Base-by-base conservation (phyloP, 2,329 filamentous ascomycete genomes). In the Diaporthe ilicicola region DNA sequence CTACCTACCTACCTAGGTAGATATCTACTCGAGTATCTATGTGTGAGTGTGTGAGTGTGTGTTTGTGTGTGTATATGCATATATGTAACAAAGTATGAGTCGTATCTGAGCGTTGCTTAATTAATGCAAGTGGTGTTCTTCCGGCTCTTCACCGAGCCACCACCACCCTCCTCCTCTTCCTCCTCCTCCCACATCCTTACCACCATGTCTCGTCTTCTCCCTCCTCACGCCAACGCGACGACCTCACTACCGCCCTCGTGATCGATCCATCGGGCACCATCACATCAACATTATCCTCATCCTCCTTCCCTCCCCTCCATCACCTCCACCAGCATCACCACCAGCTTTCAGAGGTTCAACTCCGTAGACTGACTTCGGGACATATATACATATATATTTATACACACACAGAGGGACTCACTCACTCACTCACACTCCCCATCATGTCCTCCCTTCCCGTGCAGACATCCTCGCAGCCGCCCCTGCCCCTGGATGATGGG, bases 141-240 rank as follows among this genome's bases (percentile, higher is more conserved):
- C 56, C 70, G 46, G 48, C 39, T 39, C 56, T 27, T 65, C 22
- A 34, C 32, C 42, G 15, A 37, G 65, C 29, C 48, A 44, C 64
- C n/a, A n/a, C n/a, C n/a, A n/a, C n/a, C n/a, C n/a, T n/a, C n/a
- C n/a, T n/a, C n/a, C n/a, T n/a, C n/a, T n/a, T n/a, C n/a, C n/a
- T n/a, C n/a, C n/a, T n/a, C 32, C 50, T 54, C 50, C 34, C 22
- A 34, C 29, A 34, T 51, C 46, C 54, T 72, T 32, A n/a, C n/a
- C n/a, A 70, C 34, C 61, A 70, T 72, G 70, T 72, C 70, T 64
- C 29, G 70, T 66, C 51, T 39, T 62, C 56, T 10, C 27, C 51
- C 32, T 37, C 34, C 46, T 56, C 27, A 48, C 39, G 15, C 67
- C 55, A n/a, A 32, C 70, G 61, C 67, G 51, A 72, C 67, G 61